These are phyloP conservation scores for Styphnolobium japonicum DNA, from an alignment of 306 rosid species.

Conservation along the genomic window DNA sequence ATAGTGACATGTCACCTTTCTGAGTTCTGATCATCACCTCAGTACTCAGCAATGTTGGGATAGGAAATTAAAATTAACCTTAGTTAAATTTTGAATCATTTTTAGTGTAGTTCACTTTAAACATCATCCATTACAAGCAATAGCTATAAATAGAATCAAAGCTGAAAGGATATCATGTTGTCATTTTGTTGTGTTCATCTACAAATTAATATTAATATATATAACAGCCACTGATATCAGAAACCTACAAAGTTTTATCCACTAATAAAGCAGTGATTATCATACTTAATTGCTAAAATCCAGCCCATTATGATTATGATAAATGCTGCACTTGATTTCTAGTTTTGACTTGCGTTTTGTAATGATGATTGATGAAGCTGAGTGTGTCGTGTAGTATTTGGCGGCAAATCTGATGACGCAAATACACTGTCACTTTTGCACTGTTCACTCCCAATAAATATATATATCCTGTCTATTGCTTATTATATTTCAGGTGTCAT, in stretches of 20 bases:
- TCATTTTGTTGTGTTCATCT: not conserved
- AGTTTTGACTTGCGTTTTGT: slow-evolving; percentile 23
- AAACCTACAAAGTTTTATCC: not conserved
- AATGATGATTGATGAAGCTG: slow-evolving; percentile 23
- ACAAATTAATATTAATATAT: not conserved
- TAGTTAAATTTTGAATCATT: not conserved
- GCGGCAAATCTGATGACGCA: not conserved
- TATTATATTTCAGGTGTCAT: not conserved
- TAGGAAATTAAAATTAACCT: not conserved
- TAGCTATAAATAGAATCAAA: not conserved
- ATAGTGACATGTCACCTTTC: slow-evolving; percentile 2
- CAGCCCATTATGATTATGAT: slow-evolving; percentile 15
- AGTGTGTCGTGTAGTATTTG: not conserved
- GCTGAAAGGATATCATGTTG: not conserved
- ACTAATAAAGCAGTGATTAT: not conserved
- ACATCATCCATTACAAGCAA: not conserved
- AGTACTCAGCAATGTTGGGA: not conserved
- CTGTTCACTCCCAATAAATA: not conserved
- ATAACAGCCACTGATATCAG: not conserved
- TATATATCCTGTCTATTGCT: not conserved
- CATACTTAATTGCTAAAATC: not conserved
- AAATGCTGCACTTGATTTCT: slow-evolving; percentile 30
- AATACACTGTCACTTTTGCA: not conserved
- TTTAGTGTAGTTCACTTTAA: not conserved
- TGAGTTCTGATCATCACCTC: not conserved